phyloP scores from a whole-genome alignment of 2,329 filamentous ascomycete genomes.

The Kalmusia sp. region DNA sequence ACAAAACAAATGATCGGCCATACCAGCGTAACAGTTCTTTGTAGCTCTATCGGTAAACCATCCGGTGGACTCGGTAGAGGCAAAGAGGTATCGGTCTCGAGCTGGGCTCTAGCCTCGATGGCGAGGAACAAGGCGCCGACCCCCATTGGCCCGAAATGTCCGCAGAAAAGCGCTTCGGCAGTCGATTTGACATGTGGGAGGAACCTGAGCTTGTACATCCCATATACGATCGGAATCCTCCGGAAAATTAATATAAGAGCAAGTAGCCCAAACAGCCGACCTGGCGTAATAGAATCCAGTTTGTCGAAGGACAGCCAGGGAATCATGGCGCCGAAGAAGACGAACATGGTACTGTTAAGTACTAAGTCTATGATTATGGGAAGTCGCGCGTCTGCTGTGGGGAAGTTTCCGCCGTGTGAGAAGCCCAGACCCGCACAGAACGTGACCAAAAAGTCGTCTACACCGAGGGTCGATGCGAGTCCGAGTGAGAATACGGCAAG shows the following conservation, averaged over 20 bases:
- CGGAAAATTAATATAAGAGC: slow-evolving; percentile 60
- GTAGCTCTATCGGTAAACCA: slow-evolving; percentile 39
- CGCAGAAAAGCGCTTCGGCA: slow-evolving; percentile 61
- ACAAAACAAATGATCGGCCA: slow-evolving; percentile 65
- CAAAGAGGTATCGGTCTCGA: slow-evolving; percentile 57
- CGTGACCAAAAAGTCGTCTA: slow-evolving; percentile 64
- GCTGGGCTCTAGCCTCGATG: slow-evolving; percentile 60
- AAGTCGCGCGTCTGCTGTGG: slow-evolving; percentile 54
- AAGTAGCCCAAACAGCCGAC: slow-evolving; percentile 54
- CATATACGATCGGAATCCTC: slow-evolving; percentile 59
- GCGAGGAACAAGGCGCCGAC: slow-evolving; percentile 64
- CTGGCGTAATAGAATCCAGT: slow-evolving; percentile 47
- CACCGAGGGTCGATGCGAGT: slow-evolving; percentile 58
- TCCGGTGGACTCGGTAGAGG: slow-evolving; percentile 54
- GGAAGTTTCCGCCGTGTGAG: slow-evolving; percentile 61
- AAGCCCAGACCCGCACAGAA: slow-evolving; percentile 65
- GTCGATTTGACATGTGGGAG: slow-evolving; percentile 58
- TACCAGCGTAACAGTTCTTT: slow-evolving; percentile 53
- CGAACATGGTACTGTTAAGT: slow-evolving; percentile 63
- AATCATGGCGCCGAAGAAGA: slow-evolving; percentile 63
- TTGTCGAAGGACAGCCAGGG: slow-evolving; percentile 56
- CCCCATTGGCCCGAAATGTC: slow-evolving; percentile 66
- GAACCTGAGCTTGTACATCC: slow-evolving; percentile 51
- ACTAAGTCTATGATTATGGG: slow-evolving; percentile 62
- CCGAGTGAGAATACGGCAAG: slow-evolving; percentile 61